Base-by-base conservation (phyloP, 2,329 filamentous ascomycete species). In the Bretziella fagacearum region DNA sequence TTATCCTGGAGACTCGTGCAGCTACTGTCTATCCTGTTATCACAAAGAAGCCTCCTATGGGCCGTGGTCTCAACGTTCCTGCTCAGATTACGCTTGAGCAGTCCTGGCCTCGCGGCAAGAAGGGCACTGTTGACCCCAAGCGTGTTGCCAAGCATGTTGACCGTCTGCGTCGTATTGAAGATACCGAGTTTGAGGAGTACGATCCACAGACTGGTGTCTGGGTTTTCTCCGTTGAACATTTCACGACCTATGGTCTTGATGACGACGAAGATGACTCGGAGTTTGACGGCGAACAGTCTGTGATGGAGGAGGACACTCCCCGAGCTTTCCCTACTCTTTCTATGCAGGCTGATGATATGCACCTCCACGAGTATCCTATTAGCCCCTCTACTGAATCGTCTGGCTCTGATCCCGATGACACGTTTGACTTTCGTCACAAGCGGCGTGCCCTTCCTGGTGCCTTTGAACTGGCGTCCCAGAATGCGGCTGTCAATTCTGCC, bases 201-300 rank as follows among this genome's bases (percentile, higher is more conserved):
- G 74, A 93, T 53, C 68, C 70, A 49, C 70, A 84, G 1, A 86
- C 78, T 45, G 91, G 89, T 45, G 73, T 83, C 40, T 98, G 93
- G 93, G 74, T 75, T 11, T 98, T 98, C 65, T 77, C 70, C 7
- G 91, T 98, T n/a, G 79, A 89, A 57, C 91, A 98, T 62, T 98
- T 93, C 61, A 96, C 89, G 1, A 94, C 86, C 1, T 98, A 98
- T 58, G 87, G 83, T 33, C 70, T 96, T 46, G 81, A 89, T 53
- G 84, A 83, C 33, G 18, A 13, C 8, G 83, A 86, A 37, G 80
- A 84, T 23, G 79, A 83, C 44, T 77, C 74, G 6, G 70, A 79
- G 40, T 68, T 68, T 6, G 41, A 51, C 41, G 25, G 27, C 17
- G 49, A 51, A 11, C 13, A 10, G n/a, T 47, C 48, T 17, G 35